Conservation (phyloP, 2,329 filamentous ascomycete species). For the Pseudogymnoascus sp. region DNA sequence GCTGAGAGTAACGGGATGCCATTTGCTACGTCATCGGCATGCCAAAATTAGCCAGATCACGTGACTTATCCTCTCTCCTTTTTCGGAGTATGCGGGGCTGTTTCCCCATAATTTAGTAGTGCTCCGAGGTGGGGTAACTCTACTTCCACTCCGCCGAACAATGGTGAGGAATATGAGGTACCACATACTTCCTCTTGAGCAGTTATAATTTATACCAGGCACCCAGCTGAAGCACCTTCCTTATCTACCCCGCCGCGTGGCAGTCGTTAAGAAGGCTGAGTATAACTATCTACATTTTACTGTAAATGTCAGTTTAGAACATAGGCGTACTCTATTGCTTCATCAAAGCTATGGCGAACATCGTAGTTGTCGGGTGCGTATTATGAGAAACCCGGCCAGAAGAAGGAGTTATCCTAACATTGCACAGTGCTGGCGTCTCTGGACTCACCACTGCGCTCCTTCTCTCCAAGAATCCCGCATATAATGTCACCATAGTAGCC, state of each 20-base stretch:
- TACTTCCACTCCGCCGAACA: not conserved
- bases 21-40: not conserved
- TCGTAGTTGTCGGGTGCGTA: conserved; percentile 33
- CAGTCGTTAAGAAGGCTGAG: not conserved
- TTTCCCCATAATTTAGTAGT: not conserved
- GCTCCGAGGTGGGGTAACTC: not conserved
- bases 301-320: not conserved
- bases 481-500: conserved; percentile 62
- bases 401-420: not conserved
- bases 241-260: not conserved
- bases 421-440: conserved; percentile 52
- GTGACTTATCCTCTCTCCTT: not conserved
- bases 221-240: not conserved
- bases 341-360: conserved; percentile 20
- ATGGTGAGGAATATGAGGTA: not conserved
- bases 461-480: conserved; percentile 46
- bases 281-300: not conserved
- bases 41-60: not conserved
- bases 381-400: not conserved
- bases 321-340: not conserved
- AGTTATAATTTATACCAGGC: not conserved
- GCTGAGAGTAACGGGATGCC: not conserved
- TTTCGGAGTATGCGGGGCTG: conserved; percentile 5
- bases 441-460: conserved; percentile 58
- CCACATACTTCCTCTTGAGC: not conserved